A percentile compares a stretch with the other conserved stretches of the same genome.
phyloP scores from a whole-genome alignment of 2,329 filamentous ascomycete species.

The Diplocarpon mali region DNA sequence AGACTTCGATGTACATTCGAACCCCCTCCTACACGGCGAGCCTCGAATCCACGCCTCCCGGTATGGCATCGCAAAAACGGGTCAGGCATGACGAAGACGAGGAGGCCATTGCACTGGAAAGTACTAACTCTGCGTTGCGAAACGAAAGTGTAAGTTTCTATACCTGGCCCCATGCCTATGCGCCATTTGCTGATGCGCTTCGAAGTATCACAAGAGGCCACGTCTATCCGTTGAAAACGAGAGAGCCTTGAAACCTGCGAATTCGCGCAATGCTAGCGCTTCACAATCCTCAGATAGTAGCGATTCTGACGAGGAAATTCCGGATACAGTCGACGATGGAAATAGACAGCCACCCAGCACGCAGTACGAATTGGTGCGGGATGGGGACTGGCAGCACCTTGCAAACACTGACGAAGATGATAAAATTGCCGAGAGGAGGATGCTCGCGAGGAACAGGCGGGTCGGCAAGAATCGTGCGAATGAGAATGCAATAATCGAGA shows the following conservation, averaged over 20 bases:
- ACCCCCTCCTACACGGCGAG: no score
- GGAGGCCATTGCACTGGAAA: slow-evolving; percentile 26
- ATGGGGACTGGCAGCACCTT: slow-evolving; percentile 47
- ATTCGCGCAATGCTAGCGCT: slow-evolving; percentile 9
- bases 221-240: slow-evolving; percentile 26
- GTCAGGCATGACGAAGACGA: slow-evolving; percentile 26
- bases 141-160: slow-evolving; percentile 24
- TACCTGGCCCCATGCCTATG: no score
- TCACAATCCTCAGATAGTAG: slow-evolving; percentile 18
- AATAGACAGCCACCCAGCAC: slow-evolving; percentile 32
- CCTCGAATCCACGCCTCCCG: slow-evolving; percentile 1
- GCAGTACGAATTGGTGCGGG: slow-evolving; percentile 51
- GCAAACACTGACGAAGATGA: slow-evolving; percentile 46
- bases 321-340: slow-evolving; percentile 11
- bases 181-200: background rate
- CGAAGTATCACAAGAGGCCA: slow-evolving; percentile 32
- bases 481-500: slow-evolving; percentile 79
- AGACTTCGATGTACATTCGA: no score
- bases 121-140: slow-evolving; percentile 22
- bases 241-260: slow-evolving; percentile 12
- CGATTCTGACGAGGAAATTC: slow-evolving; percentile 22
- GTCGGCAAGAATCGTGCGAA: slow-evolving; percentile 61
- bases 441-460: slow-evolving; percentile 35
- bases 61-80: slow-evolving; percentile 35
- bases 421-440: slow-evolving; percentile 47